These are phyloP conservation scores for Daldinia vernicosa DNA, from an alignment of 495 filamentous ascomycete genomes.

Conservation along the genomic window DNA sequence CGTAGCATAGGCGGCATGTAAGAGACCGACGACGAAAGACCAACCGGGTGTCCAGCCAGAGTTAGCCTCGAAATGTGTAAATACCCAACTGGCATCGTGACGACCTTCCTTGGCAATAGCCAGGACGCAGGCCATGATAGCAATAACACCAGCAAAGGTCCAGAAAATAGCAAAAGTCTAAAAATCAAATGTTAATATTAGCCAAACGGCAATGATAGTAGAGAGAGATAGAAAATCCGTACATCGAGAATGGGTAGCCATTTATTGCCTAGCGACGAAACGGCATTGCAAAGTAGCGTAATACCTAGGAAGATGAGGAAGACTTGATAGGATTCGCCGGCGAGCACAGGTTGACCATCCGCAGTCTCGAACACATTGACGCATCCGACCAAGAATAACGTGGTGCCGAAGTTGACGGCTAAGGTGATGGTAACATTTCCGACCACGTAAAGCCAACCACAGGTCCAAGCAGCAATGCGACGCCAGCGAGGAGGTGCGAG, in stretches of 20 bases:
- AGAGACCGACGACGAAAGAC: constrained; percentile 59
- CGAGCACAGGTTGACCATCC: constrained; percentile 49
- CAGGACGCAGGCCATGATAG: constrained; percentile 55
- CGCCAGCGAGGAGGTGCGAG: constrained; percentile 54
- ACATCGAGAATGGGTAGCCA: constrained; percentile 66
- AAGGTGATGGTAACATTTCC: constrained; percentile 77
- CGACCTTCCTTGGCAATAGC: constrained; percentile 58
- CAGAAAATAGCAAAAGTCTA: constrained; percentile 62
- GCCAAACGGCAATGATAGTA: background rate
- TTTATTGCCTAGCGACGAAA: constrained; percentile 66
- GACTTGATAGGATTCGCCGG: constrained; percentile 64
- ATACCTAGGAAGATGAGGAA: constrained; percentile 68
- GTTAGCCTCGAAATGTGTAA: constrained; percentile 56
- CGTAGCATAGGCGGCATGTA: constrained; percentile 61
- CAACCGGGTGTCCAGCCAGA: constrained; percentile 61
- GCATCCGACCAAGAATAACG: constrained; percentile 61
- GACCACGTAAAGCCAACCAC: constrained; percentile 72
- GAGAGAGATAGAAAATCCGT: constrained; percentile 22
- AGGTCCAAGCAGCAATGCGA: constrained; percentile 67
- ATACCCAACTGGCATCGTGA: constrained; percentile 51
- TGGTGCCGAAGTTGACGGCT: constrained; percentile 73
- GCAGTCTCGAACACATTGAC: constrained; percentile 62
- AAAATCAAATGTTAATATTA: constrained; percentile 3
- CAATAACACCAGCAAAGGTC: constrained; percentile 59
- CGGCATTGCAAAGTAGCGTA: constrained; percentile 61